phyloP scores from a whole-genome alignment of 805 yeast genomes.

The Maudiozyma saulgeensis region DNA sequence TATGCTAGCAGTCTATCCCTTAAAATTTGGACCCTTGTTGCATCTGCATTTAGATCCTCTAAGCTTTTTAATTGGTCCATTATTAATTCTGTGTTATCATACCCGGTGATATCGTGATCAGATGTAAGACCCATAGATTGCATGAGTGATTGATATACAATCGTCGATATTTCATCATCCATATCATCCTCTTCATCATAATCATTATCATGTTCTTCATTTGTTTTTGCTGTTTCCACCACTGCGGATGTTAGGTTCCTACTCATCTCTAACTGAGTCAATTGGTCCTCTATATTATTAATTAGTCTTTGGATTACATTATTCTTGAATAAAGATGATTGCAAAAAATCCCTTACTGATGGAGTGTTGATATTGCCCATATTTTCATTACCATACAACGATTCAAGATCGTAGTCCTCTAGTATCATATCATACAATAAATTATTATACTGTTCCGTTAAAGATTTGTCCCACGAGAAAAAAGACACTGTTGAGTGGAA shows the following conservation, averaged over 20 bases:
- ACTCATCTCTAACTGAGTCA: neutral
- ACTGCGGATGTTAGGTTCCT: too few relatives aligned
- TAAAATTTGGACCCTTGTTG: neutral
- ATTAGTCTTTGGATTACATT: neutral
- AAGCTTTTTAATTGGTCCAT: constrained; percentile 5
- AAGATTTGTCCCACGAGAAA: constrained; percentile 11
- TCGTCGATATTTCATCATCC: constrained; percentile 3
- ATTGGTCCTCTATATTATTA: constrained; percentile 1
- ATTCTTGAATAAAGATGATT: neutral
- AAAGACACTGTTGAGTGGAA: constrained; percentile 1
- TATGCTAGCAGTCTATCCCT: constrained; percentile 1
- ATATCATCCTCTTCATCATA: neutral
- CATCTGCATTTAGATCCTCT: constrained; percentile 3
- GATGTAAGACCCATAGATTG: constrained; percentile 8
- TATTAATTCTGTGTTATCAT: constrained; percentile 3
- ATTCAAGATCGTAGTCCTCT: constrained; percentile 8
- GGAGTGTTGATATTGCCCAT: neutral
- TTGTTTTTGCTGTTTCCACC: neutral
- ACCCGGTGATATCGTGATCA: neutral
- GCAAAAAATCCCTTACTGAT: neutral
- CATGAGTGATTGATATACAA: constrained; percentile 3
- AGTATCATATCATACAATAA: constrained; percentile 9
- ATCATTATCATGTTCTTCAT: neutral
- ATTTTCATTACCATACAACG: neutral
- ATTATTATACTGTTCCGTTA: neutral